Evolutionary conservation across 2,329 filamentous ascomycete genomes (phyloP).

Genomic region (Plenodomus tracheiphilus): DNA sequence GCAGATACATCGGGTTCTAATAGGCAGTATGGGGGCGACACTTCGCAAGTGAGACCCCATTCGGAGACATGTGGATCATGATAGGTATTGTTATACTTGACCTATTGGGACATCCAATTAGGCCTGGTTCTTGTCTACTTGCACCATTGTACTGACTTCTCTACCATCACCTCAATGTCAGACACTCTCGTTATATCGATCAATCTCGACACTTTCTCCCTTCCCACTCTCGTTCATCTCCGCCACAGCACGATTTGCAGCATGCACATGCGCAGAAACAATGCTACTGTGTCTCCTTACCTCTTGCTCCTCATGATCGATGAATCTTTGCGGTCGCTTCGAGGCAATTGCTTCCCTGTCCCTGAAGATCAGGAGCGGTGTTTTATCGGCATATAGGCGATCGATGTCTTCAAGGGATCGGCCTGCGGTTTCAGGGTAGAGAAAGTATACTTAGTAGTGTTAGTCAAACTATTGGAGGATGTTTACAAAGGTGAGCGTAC

Average conservation of each 20-base stretch:
- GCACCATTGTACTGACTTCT: too few species aligned
- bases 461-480: neutral
- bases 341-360: conserved; percentile 53
- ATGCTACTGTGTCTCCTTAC: conserved; percentile 27
- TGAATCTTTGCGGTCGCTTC: conserved; percentile 52
- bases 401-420: conserved; percentile 39
- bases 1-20: too few species aligned
- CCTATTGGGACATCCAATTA: too few species aligned
- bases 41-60: too few species aligned
- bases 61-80: too few species aligned
- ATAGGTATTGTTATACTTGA: too few species aligned
- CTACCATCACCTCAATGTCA: too few species aligned
- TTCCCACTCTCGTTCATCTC: too few species aligned
- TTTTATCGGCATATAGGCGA: conserved; percentile 26
- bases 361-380: conserved; percentile 48
- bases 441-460: conserved; percentile 27
- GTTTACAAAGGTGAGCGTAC: conserved; percentile 3
- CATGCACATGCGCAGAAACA: conserved; percentile 14
- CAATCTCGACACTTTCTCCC: too few species aligned
- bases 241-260: conserved; percentile 9
- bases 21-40: too few species aligned
- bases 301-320: conserved; percentile 47
- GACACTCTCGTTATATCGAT: too few species aligned
- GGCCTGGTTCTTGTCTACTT: too few species aligned
- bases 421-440: conserved; percentile 35